Percentiles rank a stretch among this genome's conserved stretches.
phyloP scores from a whole-genome alignment of 768 basidiomycete species.

The Amanita muscaria region DNA sequence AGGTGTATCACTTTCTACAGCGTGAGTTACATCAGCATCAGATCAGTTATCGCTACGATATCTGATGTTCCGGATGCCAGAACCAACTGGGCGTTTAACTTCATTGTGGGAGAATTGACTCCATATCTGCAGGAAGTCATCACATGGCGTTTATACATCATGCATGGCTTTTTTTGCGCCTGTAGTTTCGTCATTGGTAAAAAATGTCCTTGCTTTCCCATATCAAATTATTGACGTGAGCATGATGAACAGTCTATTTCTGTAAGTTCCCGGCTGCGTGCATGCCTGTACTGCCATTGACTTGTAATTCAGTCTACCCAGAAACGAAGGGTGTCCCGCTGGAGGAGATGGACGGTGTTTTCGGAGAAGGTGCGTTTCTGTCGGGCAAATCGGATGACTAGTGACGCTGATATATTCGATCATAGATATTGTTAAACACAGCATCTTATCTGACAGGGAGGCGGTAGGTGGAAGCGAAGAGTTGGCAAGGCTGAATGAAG shows the following conservation, averaged over 20 bases:
- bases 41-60: not conserved
- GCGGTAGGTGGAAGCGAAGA: not conserved
- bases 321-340: slow-evolving; percentile 82
- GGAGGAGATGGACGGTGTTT: slow-evolving; percentile 87
- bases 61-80: not conserved
- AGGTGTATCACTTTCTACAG: slow-evolving; percentile 89
- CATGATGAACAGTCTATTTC: slow-evolving; percentile 52
- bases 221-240: slow-evolving; percentile 1
- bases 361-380: slow-evolving; percentile 64
- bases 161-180: slow-evolving; percentile 93
- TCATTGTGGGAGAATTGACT: slow-evolving; percentile 79
- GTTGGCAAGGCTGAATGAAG: slow-evolving; percentile 1
- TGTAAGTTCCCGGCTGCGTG: slow-evolving; percentile 30
- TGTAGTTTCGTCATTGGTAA: slow-evolving; percentile 76
- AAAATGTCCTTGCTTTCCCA: not conserved
- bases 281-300: slow-evolving; percentile 9
- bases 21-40: slow-evolving; percentile 19
- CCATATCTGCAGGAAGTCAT: slow-evolving; percentile 83
- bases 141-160: slow-evolving; percentile 86
- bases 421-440: slow-evolving; percentile 1
- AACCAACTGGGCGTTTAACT: slow-evolving; percentile 83
- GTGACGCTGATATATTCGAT: not conserved
- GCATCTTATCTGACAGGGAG: not conserved
- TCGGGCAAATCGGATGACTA: not conserved
- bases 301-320: slow-evolving; percentile 55